Conservation (phyloP, 257 asterid genomes). For the Solanum piurae region DNA sequence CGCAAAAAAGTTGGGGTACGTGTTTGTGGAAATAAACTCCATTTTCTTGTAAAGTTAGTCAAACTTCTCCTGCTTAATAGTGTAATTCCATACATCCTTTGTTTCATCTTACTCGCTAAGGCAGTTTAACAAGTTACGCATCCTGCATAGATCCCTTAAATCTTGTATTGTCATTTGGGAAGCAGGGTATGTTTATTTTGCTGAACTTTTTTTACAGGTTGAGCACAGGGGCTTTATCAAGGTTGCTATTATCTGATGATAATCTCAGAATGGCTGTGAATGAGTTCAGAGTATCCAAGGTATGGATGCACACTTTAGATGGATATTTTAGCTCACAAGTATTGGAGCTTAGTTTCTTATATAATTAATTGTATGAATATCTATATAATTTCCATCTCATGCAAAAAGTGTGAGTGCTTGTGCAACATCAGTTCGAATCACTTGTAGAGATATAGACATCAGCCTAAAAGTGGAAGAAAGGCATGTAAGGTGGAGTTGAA, state of each 20-base stretch:
- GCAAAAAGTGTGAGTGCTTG: not conserved
- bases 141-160: not conserved
- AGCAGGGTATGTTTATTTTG: not conserved
- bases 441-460: not conserved
- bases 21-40: not conserved
- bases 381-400: not conserved
- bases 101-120: not conserved
- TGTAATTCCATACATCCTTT: not conserved
- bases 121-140: not conserved
- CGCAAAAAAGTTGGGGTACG: slow-evolving; percentile 78
- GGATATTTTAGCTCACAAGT: not conserved
- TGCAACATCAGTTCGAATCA: not conserved
- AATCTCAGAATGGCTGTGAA: slow-evolving; percentile 79
- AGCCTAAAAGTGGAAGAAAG: not conserved
- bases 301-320: slow-evolving; percentile 2
- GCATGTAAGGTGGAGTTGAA: not conserved
- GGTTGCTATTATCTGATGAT: slow-evolving; percentile 84
- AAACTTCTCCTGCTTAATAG: not conserved
- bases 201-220: slow-evolving; percentile 27
- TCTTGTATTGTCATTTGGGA: not conserved
- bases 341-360: not conserved
- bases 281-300: slow-evolving; percentile 74
- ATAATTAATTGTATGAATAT: not conserved
- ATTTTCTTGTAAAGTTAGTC: not conserved
- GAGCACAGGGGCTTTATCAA: slow-evolving; percentile 91